Evolutionary conservation across 495 filamentous ascomycete species (phyloP), one percentile per base, ranked within the genome.

Genomic region (Bathelium albidoporum): DNA sequence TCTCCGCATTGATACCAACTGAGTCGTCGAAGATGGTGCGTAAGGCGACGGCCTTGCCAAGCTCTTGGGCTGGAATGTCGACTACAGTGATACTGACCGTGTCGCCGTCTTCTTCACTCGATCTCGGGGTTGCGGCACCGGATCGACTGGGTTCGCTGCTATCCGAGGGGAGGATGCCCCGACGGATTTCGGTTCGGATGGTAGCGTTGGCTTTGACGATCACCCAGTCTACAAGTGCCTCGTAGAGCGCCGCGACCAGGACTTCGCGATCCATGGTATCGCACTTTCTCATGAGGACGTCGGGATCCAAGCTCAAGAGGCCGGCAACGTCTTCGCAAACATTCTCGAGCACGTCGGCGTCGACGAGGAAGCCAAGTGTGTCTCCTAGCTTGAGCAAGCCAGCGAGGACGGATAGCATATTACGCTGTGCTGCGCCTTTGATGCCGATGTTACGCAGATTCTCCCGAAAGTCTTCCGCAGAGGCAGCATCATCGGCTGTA

Each of bases 191-290:
- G 24, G 78, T 77, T 1, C 83, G 80, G 69, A 98, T 94, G 36
- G 93, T 84, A n/a, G 89, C 86, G 66, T 98, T 98, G 45, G 91
- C 91, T 70, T 89, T 92, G 24, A 79, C 75, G 58, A 97, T 85
- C 3, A 97, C 87, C 90, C 91, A 96, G 72, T 98, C 94, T 1
- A 98, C 91, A 58, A 97, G 75, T 39, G 93, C 89, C 73, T 98
- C 95, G 69, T 98, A 97, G 22, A 97, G 78, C 1, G 89, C 92
- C 11, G 85, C 83, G 64, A 98, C 89, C 52, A 96, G 77, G 12
- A 87, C 82, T 72, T 87, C 83, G 7, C 94, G 85, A 61, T 98
- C 94, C 45, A 87, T 81, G 9, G 91, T 94, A 61, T 85, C 86
- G 72, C 88, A 91, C 69, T 89, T 87, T 44, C 81, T 83, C 26